Evolutionary conservation across 345 rosid species (phyloP).

Genomic region (Reutealis trisperma): DNA sequence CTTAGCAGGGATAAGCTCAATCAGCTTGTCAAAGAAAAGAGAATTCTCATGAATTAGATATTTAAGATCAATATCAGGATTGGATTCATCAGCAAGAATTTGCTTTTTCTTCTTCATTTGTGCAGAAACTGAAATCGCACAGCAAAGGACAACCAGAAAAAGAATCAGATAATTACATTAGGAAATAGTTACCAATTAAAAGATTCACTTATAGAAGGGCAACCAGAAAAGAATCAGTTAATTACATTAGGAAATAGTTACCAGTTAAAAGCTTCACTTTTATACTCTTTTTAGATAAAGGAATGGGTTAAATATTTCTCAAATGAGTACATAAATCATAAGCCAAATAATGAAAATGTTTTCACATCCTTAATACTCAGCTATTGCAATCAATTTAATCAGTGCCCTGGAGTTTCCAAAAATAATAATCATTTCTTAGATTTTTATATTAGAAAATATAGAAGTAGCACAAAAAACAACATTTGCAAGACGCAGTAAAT

Average conservation of each 20-base stretch:
- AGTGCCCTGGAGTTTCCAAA: too few species aligned
- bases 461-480: too few species aligned
- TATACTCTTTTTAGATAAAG: too few species aligned
- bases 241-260: background rate
- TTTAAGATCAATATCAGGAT: constrained; percentile 39
- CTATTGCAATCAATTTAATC: too few species aligned
- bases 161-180: background rate
- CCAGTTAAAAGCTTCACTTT: background rate
- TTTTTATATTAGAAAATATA: too few species aligned
- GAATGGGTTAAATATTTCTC: too few species aligned
- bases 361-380: too few species aligned
- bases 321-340: too few species aligned
- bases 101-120: constrained; percentile 53
- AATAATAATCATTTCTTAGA: too few species aligned
- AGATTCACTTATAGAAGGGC: background rate
- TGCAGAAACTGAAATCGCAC: constrained; percentile 8
- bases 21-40: constrained; percentile 64
- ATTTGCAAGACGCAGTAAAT: too few species aligned
- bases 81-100: constrained; percentile 14
- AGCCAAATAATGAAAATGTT: too few species aligned
- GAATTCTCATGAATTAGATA: constrained; percentile 50
- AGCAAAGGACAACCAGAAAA: background rate
- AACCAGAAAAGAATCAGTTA: too few species aligned
- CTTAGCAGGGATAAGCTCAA: constrained; percentile 85
- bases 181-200: background rate